Percentiles rank a stretch among this genome's conserved stretches.
phyloP scores from a whole-genome alignment of 768 basidiomycete species.

The Boletus rubroflammeus region DNA sequence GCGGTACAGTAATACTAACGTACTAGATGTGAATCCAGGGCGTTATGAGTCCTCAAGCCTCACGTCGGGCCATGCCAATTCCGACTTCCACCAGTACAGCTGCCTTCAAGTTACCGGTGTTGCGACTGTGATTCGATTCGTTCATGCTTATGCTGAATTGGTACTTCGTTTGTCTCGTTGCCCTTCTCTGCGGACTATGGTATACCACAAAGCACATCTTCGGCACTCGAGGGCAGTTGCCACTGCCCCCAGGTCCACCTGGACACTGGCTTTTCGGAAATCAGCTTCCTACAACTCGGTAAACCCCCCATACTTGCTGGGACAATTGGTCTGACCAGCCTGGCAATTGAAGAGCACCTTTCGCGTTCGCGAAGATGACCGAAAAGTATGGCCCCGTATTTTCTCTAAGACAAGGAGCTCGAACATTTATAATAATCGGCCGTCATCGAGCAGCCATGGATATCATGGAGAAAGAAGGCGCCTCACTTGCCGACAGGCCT shows the following conservation, averaged over 20 bases:
- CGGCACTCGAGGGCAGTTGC: neutral
- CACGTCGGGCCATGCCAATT: no score
- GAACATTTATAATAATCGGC: constrained; percentile 20
- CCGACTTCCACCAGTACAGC: neutral
- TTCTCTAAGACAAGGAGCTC: constrained; percentile 45
- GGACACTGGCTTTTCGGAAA: constrained; percentile 18
- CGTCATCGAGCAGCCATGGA: constrained; percentile 35
- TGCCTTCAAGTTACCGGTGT: neutral
- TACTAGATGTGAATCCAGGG: no score
- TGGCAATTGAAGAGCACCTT: constrained; percentile 9
- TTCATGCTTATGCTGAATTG: neutral
- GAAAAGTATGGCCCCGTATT: constrained; percentile 60
- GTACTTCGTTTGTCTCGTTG: neutral
- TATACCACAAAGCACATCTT: neutral
- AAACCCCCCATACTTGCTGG: neutral
- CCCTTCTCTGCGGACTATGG: neutral
- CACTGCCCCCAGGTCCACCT: constrained; percentile 14
- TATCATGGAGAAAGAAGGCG: constrained; percentile 40
- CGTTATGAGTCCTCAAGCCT: no score
- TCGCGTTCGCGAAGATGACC: constrained; percentile 51
- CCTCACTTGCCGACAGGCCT: constrained; percentile 34
- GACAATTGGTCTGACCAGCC: neutral
- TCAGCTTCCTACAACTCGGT: constrained; percentile 8
- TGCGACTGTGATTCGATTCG: neutral
- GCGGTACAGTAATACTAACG: no score